These are phyloP conservation scores for Coemansia sp. DNA, from an alignment of 192 early-diverging fungal genomes.

Conservation along the genomic window DNA sequence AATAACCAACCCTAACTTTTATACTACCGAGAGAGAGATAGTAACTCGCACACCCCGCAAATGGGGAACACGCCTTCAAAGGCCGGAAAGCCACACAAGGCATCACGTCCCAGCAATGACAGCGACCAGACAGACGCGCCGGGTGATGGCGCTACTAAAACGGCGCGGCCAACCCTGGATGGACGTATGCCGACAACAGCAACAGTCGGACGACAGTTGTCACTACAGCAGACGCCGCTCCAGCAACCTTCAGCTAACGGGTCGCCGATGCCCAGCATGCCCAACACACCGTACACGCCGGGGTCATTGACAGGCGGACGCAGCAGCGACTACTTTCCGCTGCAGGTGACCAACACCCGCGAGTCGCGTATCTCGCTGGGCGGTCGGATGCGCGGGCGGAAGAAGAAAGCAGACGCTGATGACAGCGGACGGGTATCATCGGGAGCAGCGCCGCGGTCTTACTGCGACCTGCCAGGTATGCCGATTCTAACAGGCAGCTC, in stretches of 20 bases:
- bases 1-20: slow-evolving; percentile 5
- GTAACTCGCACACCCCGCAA: neutral
- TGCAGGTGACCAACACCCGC: slow-evolving; percentile 39
- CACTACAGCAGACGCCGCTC: slow-evolving; percentile 7
- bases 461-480: slow-evolving; percentile 49
- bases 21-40: neutral
- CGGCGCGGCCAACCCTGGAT: slow-evolving; percentile 29
- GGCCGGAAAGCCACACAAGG: slow-evolving; percentile 26
- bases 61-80: slow-evolving; percentile 54
- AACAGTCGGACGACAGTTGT: slow-evolving; percentile 5
- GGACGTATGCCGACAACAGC: slow-evolving; percentile 19
- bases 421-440: neutral
- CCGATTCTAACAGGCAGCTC: slow-evolving; percentile 47
- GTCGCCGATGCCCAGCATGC: slow-evolving; percentile 21
- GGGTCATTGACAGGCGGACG: slow-evolving; percentile 18
- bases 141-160: neutral
- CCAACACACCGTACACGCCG: slow-evolving; percentile 41
- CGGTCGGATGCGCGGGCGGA: slow-evolving; percentile 3
- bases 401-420: neutral
- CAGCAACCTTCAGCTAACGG: slow-evolving; percentile 1
- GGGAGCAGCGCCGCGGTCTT: slow-evolving; percentile 36
- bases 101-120: slow-evolving; percentile 8
- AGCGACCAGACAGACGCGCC: neutral
- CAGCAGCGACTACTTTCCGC: slow-evolving; percentile 44
- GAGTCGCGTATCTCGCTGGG: slow-evolving; percentile 53